phyloP scores from a whole-genome alignment of 345 rosid species.

The Lenwebbia sp. region DNA sequence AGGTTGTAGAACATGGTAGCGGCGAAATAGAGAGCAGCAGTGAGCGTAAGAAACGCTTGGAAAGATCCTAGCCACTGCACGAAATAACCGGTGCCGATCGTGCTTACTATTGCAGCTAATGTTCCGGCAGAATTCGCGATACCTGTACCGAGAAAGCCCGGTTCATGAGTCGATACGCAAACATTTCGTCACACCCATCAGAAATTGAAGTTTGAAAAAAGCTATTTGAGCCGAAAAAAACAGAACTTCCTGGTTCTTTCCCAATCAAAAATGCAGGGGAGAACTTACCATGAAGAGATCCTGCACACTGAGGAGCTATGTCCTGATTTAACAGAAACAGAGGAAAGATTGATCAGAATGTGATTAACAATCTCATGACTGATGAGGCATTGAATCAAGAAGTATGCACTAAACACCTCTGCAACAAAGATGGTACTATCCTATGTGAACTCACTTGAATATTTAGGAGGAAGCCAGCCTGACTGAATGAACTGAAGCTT shows the following conservation, averaged over 20 bases:
- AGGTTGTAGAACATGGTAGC: constrained; percentile 64
- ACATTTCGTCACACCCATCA: neutral
- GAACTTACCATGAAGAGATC: constrained; percentile 68
- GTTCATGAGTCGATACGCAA: neutral
- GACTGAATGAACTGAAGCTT: constrained; percentile 94
- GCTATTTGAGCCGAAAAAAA: neutral
- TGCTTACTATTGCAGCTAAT: constrained; percentile 85
- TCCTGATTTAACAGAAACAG: constrained; percentile 39
- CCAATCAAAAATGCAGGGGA: neutral
- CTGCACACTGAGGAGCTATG: constrained; percentile 86
- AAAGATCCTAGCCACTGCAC: constrained; percentile 89
- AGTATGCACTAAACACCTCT: neutral
- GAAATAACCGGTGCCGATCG: constrained; percentile 88
- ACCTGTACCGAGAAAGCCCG: constrained; percentile 25
- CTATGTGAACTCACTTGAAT: constrained; percentile 56
- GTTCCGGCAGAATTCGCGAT: constrained; percentile 86
- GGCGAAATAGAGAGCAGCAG: constrained; percentile 71
- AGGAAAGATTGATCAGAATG: neutral
- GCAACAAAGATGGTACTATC: neutral
- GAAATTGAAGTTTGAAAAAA: neutral
- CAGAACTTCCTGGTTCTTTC: neutral
- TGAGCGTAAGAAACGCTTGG: constrained; percentile 69
- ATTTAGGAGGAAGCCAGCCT: constrained; percentile 94
- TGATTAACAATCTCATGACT: neutral
- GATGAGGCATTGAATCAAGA: neutral